These are phyloP conservation scores for Penicillium paradoxum DNA, from an alignment of 495 filamentous ascomycete genomes.

Conservation along the genomic window DNA sequence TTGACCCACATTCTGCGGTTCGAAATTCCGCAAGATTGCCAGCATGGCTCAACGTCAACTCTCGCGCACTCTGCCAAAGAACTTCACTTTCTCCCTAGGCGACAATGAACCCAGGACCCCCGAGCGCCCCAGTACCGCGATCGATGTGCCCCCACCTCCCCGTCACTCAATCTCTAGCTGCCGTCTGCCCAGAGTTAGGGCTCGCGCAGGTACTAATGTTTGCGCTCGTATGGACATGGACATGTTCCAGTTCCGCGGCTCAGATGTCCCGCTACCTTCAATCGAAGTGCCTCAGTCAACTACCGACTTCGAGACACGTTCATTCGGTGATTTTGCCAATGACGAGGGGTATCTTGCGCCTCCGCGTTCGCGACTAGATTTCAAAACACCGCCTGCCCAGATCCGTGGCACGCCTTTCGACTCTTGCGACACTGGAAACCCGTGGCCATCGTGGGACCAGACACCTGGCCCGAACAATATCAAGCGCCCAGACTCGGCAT, in stretches of 20 bases:
- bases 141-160: slow-evolving; percentile 43
- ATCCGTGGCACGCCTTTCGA: slow-evolving; percentile 38
- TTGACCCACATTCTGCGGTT: slow-evolving; percentile 15
- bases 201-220: slow-evolving; percentile 42
- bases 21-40: slow-evolving; percentile 10
- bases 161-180: slow-evolving; percentile 49
- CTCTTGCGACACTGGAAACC: slow-evolving; percentile 17
- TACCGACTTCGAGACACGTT: slow-evolving; percentile 18
- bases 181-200: slow-evolving; percentile 41
- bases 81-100: slow-evolving; percentile 58
- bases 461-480: slow-evolving; percentile 35
- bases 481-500: slow-evolving; percentile 52
- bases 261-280: slow-evolving; percentile 53
- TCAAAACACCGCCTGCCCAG: slow-evolving; percentile 61
- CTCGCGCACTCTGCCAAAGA: slow-evolving; percentile 61
- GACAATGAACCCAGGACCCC: slow-evolving; percentile 55
- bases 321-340: slow-evolving; percentile 18
- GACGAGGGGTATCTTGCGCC: slow-evolving; percentile 48
- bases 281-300: slow-evolving; percentile 49
- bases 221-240: slow-evolving; percentile 35
- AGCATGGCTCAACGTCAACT: slow-evolving; percentile 49
- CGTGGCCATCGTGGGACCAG: slow-evolving; percentile 33
- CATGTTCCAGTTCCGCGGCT: slow-evolving; percentile 26
- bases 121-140: slow-evolving; percentile 41
- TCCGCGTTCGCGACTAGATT: slow-evolving; percentile 46